phyloP scores from a whole-genome alignment of 2,329 filamentous ascomycete species.

The Cladophialophora yegresii region DNA sequence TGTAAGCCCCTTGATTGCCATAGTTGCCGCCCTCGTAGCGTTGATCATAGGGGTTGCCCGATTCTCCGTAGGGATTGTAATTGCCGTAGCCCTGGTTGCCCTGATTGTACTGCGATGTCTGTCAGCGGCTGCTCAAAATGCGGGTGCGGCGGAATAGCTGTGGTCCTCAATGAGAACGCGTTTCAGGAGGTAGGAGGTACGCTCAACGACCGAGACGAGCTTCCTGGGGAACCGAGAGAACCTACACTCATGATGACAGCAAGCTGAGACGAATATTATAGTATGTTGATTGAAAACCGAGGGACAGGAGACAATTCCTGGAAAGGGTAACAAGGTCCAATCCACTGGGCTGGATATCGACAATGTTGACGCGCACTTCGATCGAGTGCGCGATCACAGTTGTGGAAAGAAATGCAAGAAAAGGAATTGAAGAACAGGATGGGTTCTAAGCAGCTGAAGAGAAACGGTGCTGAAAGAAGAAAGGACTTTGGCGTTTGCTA shows the following conservation, averaged over 20 bases:
- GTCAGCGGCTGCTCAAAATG: slow-evolving; percentile 15
- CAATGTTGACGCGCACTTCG: slow-evolving; percentile 5
- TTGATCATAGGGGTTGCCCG: slow-evolving; percentile 32
- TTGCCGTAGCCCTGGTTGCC: slow-evolving; percentile 50
- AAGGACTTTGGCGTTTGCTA: slow-evolving; percentile 16
- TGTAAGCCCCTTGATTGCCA: slow-evolving; percentile 38
- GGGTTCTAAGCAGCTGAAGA: slow-evolving; percentile 25
- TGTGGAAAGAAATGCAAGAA: slow-evolving; percentile 20
- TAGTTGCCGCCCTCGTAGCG: slow-evolving; percentile 38
- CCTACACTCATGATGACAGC: slow-evolving; percentile 33
- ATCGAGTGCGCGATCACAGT: slow-evolving; percentile 8
- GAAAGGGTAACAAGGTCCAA: neutral
- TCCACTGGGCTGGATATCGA: neutral
- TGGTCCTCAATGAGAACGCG: neutral
- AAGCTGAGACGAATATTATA: slow-evolving; percentile 12
- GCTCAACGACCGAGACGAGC: neutral
- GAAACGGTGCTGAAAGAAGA: slow-evolving; percentile 18
- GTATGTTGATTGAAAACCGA: slow-evolving; percentile 1
- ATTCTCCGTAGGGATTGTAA: slow-evolving; percentile 42
- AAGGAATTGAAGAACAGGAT: slow-evolving; percentile 20
- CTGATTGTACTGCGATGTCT: slow-evolving; percentile 25
- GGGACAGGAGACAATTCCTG: slow-evolving; percentile 1
- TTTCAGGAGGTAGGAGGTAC: slow-evolving; percentile 11
- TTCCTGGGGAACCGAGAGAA: neutral
- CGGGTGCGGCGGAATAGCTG: neutral